A percentile compares a stretch with the other conserved stretches of the same genome.
These are phyloP conservation scores for Mayamaea pseudoterrestris DNA, from an alignment of 108 stramenopile species.

Conservation along the genomic window DNA sequence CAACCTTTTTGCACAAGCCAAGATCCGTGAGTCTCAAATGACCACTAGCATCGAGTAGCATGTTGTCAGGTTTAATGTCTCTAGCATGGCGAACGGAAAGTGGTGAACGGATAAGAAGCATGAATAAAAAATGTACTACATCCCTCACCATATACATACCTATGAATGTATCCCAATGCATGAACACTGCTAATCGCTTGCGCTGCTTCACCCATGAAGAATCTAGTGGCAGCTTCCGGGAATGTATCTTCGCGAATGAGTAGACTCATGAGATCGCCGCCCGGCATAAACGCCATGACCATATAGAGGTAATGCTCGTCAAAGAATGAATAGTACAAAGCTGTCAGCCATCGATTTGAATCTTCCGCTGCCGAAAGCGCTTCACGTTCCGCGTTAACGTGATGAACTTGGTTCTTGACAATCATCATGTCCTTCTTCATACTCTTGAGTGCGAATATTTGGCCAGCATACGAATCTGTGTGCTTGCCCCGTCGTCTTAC, in stretches of 20 bases:
- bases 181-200: conserved; percentile 91
- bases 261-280: conserved; percentile 98
- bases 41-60: conserved; percentile 94
- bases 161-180: conserved; percentile 95
- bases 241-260: conserved; percentile 90
- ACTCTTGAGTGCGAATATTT: conserved; percentile 94
- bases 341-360: conserved; percentile 89
- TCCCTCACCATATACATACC: too few relatives aligned
- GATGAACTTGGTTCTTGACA: conserved; percentile 98
- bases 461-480: conserved; percentile 21
- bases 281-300: conserved; percentile 98
- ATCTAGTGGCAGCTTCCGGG: conserved; percentile 78
- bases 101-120: too few relatives aligned
- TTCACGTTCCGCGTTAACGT: conserved; percentile 95
- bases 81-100: neutral
- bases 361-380: conserved; percentile 87
- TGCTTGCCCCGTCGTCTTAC: conserved; percentile 58
- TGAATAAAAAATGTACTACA: too few relatives aligned
- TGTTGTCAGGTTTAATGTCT: conserved; percentile 90
- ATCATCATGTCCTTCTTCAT: conserved; percentile 99
- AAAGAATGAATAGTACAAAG: conserved; percentile 92
- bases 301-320: conserved; percentile 89
- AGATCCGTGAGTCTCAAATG: conserved; percentile 99
- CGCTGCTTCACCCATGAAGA: conserved; percentile 98
- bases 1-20: conserved; percentile 97